Evolutionary conservation across 441 rosid genomes (phyloP), one percentile per base, ranked within the genome.

Genomic region (Hura crepitans): DNA sequence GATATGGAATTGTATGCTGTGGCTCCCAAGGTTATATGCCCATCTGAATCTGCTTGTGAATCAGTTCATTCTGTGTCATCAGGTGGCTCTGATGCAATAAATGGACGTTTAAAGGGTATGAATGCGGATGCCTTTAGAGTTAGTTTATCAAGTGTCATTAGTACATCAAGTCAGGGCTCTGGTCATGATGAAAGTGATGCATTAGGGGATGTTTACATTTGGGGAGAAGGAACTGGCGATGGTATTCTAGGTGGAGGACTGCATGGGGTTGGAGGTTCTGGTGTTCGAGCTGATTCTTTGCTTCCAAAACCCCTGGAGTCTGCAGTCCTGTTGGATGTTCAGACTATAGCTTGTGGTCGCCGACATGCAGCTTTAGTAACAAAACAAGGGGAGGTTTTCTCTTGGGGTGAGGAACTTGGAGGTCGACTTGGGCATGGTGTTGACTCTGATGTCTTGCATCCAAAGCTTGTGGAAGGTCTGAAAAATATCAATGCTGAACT

Each of bases 351-450:
- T 70, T 92, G 99, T 79, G 99, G 99, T 68, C 87, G 91, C 63
- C 85, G 79, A 63, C 99, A 96, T 83, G 99, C 94, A 75, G 92
- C 96, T 74, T 81, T 92, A 70, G 98, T 96, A 49, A 91, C 98
- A 70, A 96, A 96, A 81, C 97, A 92, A 72, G 98, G 99, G 65
- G 99, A 96, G 72, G 81, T 85, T 73, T 96, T 96, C 81, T 83
- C 98, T 37, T 96, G 98, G 99, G 99, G 99, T 61, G 96, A 87
- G 91, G 99, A 93, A 82, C 84, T 85, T 4, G 97, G 96, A 76
- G 99, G 99, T 66, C 85, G 98, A 80, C 98, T 96, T 76, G 99
- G 99, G 77, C 99, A 95, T 77, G 99, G 99, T 55, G 96, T 95
- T 47, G 99, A 95, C 76, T 81, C 90, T 67, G 96, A 88, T 80